These are phyloP conservation scores for Haplographium delicatum DNA, from an alignment of 495 filamentous ascomycete genomes.

Conservation along the genomic window DNA sequence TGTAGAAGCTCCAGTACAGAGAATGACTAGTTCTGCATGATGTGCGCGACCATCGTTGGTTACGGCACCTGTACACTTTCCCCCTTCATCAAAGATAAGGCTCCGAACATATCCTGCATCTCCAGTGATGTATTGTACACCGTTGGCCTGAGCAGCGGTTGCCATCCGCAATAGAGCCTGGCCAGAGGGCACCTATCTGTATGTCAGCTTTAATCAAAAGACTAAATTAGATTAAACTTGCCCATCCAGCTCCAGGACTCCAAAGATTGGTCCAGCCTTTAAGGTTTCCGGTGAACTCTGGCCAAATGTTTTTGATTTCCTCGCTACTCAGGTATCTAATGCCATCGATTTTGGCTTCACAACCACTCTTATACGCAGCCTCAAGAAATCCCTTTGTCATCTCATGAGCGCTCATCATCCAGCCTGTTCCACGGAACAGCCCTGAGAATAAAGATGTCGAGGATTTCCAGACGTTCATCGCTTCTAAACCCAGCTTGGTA, in stretches of 20 bases:
- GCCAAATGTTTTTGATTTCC: constrained; percentile 52
- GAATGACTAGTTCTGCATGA: constrained; percentile 41
- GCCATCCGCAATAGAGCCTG: too few relatives aligned
- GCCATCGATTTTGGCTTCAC: constrained; percentile 23
- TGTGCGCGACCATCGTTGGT: constrained; percentile 35
- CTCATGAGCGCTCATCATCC: constrained; percentile 37
- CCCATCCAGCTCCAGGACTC: too few relatives aligned
- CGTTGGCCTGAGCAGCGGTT: too few relatives aligned
- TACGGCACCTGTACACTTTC: constrained; percentile 34
- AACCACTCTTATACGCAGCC: constrained; percentile 45
- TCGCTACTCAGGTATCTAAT: constrained; percentile 57
- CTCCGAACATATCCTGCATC: constrained; percentile 39
- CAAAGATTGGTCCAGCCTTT: too few relatives aligned
- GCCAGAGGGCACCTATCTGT: too few relatives aligned
- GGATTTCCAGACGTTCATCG: constrained; percentile 43
- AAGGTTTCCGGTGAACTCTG: too few relatives aligned
- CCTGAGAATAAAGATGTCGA: constrained; percentile 39
- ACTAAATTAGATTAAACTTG: too few relatives aligned
- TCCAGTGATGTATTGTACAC: too few relatives aligned
- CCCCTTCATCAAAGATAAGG: constrained; percentile 35
- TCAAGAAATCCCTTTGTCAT: constrained; percentile 49
- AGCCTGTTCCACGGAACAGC: constrained; percentile 42
- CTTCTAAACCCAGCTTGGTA: constrained; percentile 51
- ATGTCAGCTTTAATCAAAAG: too few relatives aligned
- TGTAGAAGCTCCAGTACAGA: constrained; percentile 57